These are phyloP conservation scores for Hypoxylon fuscum DNA, from an alignment of 495 filamentous ascomycete genomes.

Conservation along the genomic window DNA sequence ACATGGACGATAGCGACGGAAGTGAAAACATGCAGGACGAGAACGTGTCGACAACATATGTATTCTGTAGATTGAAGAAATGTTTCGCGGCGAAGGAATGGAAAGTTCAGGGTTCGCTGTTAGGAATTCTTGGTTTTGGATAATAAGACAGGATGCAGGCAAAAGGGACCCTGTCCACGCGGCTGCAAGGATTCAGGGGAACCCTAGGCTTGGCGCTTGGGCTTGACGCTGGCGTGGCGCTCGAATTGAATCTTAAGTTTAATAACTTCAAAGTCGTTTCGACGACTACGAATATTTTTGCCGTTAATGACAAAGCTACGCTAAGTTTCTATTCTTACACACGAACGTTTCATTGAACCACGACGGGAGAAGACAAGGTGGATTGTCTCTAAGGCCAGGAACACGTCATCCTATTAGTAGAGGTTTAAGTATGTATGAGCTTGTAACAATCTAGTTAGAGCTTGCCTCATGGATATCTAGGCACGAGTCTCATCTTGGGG, in stretches of 20 bases:
- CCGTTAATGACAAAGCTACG: no score
- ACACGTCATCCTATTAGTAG: neutral
- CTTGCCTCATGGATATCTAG: neutral
- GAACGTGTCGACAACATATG: neutral
- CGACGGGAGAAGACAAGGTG: no score
- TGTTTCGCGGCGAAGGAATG: no score
- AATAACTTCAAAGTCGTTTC: neutral
- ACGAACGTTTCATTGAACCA: no score
- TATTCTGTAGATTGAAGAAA: no score
- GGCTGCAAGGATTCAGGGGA: conserved; percentile 31
- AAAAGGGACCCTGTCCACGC: conserved; percentile 25
- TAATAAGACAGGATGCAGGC: neutral
- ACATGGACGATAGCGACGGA: neutral
- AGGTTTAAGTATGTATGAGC: neutral
- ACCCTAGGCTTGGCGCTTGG: conserved; percentile 11
- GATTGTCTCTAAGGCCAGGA: neutral
- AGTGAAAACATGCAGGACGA: neutral
- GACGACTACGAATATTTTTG: no score
- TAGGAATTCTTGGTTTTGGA: no score
- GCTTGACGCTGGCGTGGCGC: conserved; percentile 15
- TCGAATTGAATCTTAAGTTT: neutral
- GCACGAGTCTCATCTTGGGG: no score
- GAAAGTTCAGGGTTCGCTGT: no score
- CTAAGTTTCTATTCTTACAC: no score
- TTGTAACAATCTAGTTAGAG: neutral